Percentiles rank a stretch among this genome's conserved stretches.
Evolutionary conservation across 805 yeast genomes (phyloP).

Genomic region (Saccharomycopsis vini): DNA sequence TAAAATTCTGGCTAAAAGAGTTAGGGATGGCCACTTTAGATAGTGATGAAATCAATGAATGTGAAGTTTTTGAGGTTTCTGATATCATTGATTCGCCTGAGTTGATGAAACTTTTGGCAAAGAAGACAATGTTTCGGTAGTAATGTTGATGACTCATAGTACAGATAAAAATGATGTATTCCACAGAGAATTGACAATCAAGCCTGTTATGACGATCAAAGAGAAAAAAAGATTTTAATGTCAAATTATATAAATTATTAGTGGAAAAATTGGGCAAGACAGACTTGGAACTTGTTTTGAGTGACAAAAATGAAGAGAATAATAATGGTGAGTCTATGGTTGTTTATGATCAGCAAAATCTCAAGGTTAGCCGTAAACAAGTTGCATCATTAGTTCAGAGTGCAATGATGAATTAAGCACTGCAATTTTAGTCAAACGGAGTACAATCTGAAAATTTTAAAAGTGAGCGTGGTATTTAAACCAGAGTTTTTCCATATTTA

Average conservation of each 20-base stretch:
- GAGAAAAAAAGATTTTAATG: neutral
- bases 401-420: too few relatives aligned
- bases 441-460: too few relatives aligned
- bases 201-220: slow-evolving; percentile 2
- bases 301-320: neutral
- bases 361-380: slow-evolving; percentile 71
- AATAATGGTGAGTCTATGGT: neutral
- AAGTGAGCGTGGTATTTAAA: too few relatives aligned
- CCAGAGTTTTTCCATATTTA: too few relatives aligned
- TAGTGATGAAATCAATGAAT: slow-evolving; percentile 6
- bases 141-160: slow-evolving; percentile 42
- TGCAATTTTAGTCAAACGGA: too few relatives aligned
- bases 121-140: slow-evolving; percentile 23
- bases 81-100: slow-evolving; percentile 22
- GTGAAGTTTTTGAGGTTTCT: slow-evolving; percentile 13
- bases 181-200: slow-evolving; percentile 37
- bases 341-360: slow-evolving; percentile 39
- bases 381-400: slow-evolving; percentile 55
- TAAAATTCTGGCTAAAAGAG: slow-evolving; percentile 45
- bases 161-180: slow-evolving; percentile 25
- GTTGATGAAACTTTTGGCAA: slow-evolving; percentile 35
- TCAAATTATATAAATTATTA: neutral
- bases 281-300: neutral
- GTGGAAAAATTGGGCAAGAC: too few relatives aligned
- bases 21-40: slow-evolving; percentile 15